phyloP scores from a whole-genome alignment of 2,329 filamentous ascomycete species.

The Aphanocladium album region DNA sequence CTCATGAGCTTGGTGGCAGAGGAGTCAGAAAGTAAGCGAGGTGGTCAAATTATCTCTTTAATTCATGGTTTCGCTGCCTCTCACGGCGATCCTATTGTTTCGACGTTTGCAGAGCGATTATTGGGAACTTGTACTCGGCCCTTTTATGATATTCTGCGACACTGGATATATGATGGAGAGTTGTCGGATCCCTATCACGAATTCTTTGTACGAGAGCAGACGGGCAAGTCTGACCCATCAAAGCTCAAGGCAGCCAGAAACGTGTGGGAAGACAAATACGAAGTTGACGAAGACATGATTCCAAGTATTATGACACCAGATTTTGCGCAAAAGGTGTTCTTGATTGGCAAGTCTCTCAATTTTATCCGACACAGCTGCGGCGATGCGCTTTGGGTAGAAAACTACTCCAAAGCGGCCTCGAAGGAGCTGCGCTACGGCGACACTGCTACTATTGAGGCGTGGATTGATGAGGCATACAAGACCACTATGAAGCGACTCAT shows the following conservation, averaged over 20 bases:
- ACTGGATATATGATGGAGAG: constrained; percentile 98
- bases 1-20: constrained; percentile 94
- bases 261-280: constrained; percentile 98
- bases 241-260: constrained; percentile 67
- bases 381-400: constrained; percentile 91
- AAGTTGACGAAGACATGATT: constrained; percentile 77
- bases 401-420: constrained; percentile 87
- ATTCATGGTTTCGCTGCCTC: constrained; percentile 92
- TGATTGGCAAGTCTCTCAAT: constrained; percentile 96
- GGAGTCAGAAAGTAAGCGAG: constrained; percentile 75
- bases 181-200: constrained; percentile 92
- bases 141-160: constrained; percentile 92
- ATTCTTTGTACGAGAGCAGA: constrained; percentile 89
- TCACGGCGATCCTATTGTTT: constrained; percentile 92
- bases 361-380: constrained; percentile 96
- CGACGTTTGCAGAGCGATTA: constrained; percentile 84
- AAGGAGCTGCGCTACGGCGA: constrained; percentile 91
- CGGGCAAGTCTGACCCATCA: constrained; percentile 42
- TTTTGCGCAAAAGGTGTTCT: constrained; percentile 92
- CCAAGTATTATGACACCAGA: constrained; percentile 90
- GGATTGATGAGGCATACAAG: constrained; percentile 96
- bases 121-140: constrained; percentile 83
- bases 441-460: constrained; percentile 82
- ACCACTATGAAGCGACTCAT: constrained; percentile 95
- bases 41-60: constrained; percentile 86